These are phyloP conservation scores for Alternaria panax DNA, from an alignment of 2,329 filamentous ascomycete species.

Conservation along the genomic window DNA sequence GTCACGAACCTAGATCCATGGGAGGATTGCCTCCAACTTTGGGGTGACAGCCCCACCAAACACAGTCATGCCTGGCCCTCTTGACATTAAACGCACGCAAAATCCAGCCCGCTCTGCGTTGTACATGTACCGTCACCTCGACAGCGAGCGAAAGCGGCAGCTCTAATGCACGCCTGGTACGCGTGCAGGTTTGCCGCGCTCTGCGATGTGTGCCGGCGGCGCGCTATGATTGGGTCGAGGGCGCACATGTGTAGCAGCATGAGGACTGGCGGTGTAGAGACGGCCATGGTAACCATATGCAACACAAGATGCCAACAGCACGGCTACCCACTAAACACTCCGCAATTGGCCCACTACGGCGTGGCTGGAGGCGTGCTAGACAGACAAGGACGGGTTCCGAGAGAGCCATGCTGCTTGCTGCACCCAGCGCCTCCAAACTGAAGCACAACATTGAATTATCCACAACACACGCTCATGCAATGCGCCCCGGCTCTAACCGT, in stretches of 20 bases:
- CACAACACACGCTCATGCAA: slow-evolving; percentile 27
- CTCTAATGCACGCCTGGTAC: slow-evolving; percentile 28
- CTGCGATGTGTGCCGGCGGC: slow-evolving; percentile 23
- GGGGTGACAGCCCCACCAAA: slow-evolving; percentile 18
- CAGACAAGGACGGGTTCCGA: slow-evolving; percentile 27
- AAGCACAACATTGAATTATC: slow-evolving; percentile 18
- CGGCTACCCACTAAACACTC: slow-evolving; percentile 14
- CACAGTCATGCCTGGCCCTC: slow-evolving; percentile 5
- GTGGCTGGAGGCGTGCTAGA: slow-evolving; percentile 28
- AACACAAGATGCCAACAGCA: slow-evolving; percentile 18
- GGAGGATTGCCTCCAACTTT: slow-evolving; percentile 5
- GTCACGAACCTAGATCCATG: slow-evolving; percentile 12
- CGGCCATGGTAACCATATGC: slow-evolving; percentile 7
- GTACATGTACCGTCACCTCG: slow-evolving; percentile 26
- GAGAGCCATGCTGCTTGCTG: slow-evolving; percentile 14
- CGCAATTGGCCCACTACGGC: slow-evolving; percentile 23
- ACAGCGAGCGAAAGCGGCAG: slow-evolving; percentile 22
- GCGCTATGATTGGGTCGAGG: slow-evolving; percentile 14
- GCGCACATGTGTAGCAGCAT: slow-evolving; percentile 12
- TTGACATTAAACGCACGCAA: slow-evolving; percentile 17
- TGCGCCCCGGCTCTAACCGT: slow-evolving; percentile 30
- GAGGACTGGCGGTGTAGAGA: slow-evolving; percentile 40
- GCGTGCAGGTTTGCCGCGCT: slow-evolving; percentile 29
- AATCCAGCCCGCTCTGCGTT: slow-evolving; percentile 34
- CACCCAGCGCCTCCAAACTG: slow-evolving; percentile 13